Evolutionary conservation across 2,329 filamentous ascomycete species (phyloP), one percentile per base, ranked within the genome.

Genomic region (Cladosporium austrohemisphaericum): DNA sequence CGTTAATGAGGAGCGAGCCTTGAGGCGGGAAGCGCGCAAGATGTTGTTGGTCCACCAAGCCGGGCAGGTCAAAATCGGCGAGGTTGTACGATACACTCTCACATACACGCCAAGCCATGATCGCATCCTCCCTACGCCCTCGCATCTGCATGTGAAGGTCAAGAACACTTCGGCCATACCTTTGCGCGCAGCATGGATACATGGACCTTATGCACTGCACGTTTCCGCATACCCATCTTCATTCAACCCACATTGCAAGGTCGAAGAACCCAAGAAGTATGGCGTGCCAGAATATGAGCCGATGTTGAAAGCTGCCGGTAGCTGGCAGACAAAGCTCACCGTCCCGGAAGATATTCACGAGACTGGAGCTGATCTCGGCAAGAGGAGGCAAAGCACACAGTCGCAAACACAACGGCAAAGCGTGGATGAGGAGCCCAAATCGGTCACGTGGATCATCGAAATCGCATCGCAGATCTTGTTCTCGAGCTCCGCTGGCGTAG

Each of bases 41-140:
- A 97, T 97, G 93, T 77, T 97, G 57, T 82, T 97, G 65, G 75
- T 95, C 53, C 88, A 96, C 71, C 93, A 97, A 72, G 78, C 85
- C 56, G 93, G 93, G 64, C 88, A 80, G 72, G 86, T 97, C 67
- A 95, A 92, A 70, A 87, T 97, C 57, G 93, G 93, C 66, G 91
- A 97, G 72, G 85, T 96, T 31, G 83, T 96, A 55, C 86, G 93
- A 73, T 86, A 85, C 60, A 95, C 88, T 7, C 75, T 97, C 57
- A 96, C 90, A 41, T 98, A 98, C 70, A 93, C 86, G 1, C 93
- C 93, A 3, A 84, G 85, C 31, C 78, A 83, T 62, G 93, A 97
- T 69, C 88, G 88, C 58, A 94, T 96, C 64, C 78, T 95, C 3
- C 93, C 93, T 3, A 85, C 88, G 4, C 92, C 92, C 22, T 75